Base-by-base conservation (phyloP, 208 protist genomes). In the Leishmania martiniquensis region DNA sequence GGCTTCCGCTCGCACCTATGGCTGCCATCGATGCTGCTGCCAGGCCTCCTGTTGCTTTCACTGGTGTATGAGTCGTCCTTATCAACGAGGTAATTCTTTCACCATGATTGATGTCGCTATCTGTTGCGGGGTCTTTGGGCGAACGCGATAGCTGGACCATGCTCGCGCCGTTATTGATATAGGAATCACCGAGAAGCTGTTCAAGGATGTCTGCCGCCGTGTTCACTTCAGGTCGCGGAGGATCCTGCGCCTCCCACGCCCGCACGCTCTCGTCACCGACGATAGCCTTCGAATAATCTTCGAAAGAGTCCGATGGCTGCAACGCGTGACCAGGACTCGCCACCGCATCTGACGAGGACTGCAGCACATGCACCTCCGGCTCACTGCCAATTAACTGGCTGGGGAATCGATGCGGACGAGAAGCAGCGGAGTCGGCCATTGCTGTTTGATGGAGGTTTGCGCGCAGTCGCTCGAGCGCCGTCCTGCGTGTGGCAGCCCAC, bases 401-500 rank as follows among this genome's bases (percentile, higher is more conserved):
- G 9, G 63, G 1, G 7, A 12, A 29, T 69, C 63, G 63, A 32
- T 25, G 22, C 63, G 15, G 3, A 49, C 10, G 39, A 1, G 37
- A 20, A 29, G 15, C 9, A 32, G 47, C 32, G 13, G 44, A 44
- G 10, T 44, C 47, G 4, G 67, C 13, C 15, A 4, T 34, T 9
- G 67, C 32, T 32, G 7, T 7, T 4, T 22, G 12, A 39, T 57
- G 12, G 22, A 93, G 78, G 54, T 92, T 83, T 12, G 80, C 77
- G 9, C 85, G 84, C 3, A 95, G 77, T 60, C 83, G 68, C 32
- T 87, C 87, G 5, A 95, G 74, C 37, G 85, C 83, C 0, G 63
- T 83, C 39, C 85, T 78, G 13, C 83, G 87, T 13, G 85, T 78
- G 2, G 85, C 70, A 5, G 78, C 81, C 91, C 89, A 95, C 63